Percentiles rank a stretch among this genome's conserved stretches.
phyloP scores from a whole-genome alignment of 495 filamentous ascomycete genomes.

The Trichoderma erinaceum region DNA sequence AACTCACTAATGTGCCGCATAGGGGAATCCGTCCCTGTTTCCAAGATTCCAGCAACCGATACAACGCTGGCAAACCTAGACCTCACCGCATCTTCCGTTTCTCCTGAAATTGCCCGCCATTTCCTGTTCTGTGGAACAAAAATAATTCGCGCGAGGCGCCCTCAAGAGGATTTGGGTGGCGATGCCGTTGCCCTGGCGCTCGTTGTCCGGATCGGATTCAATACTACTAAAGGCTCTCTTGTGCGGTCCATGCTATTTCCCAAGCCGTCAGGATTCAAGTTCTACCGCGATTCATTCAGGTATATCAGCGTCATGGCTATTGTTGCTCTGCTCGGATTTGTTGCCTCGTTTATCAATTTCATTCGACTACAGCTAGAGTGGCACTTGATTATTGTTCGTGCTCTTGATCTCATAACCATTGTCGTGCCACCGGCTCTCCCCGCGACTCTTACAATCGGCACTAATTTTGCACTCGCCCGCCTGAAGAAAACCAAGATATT shows the following conservation, averaged over 20 bases:
- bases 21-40: conserved; percentile 94
- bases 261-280: conserved; percentile 95
- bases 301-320: conserved; percentile 96
- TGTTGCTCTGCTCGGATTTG: conserved; percentile 83
- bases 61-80: conserved; percentile 69
- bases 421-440: conserved; percentile 96
- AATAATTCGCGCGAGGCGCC: conserved; percentile 81
- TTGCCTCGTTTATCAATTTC: conserved; percentile 90
- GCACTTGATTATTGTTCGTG: conserved; percentile 85
- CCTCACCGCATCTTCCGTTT: conserved; percentile 68
- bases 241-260: conserved; percentile 99
- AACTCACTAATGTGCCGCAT: conserved; percentile 29
- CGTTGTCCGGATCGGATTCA: conserved; percentile 89
- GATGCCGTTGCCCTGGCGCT: conserved; percentile 90
- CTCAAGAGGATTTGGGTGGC: conserved; percentile 74
- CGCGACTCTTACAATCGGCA: conserved; percentile 92
- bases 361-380: conserved; percentile 71
- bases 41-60: conserved; percentile 81
- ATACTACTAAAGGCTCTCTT: conserved; percentile 92
- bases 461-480: conserved; percentile 84
- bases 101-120: conserved; percentile 73
- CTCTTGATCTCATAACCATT: conserved; percentile 94
- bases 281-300: conserved; percentile 94
- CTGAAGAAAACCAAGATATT: conserved; percentile 86
- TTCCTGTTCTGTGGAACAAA: conserved; percentile 94